Evolutionary conservation across 495 filamentous ascomycete species (phyloP).

Genomic region (Neurospora sp.): DNA sequence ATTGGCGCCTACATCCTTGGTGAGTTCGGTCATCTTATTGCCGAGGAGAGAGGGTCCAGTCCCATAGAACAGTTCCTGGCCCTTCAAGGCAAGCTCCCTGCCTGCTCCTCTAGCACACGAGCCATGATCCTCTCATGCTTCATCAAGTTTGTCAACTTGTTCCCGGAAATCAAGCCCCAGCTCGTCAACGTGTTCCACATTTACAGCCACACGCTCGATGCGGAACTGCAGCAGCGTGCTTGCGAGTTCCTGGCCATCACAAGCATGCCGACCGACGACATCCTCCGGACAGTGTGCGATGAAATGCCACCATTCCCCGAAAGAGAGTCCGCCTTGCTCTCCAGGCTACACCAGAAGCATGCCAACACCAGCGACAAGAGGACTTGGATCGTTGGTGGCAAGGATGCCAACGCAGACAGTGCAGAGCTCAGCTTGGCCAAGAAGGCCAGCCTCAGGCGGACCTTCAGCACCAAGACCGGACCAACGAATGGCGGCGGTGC

Average conservation of each 20-base stretch:
- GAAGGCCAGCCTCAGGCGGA: conserved; percentile 72
- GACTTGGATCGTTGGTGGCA: conserved; percentile 92
- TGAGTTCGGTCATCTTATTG: conserved; percentile 95
- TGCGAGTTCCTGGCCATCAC: conserved; percentile 91
- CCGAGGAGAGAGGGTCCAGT: conserved; percentile 85
- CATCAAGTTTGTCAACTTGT: conserved; percentile 96
- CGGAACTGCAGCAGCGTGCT: conserved; percentile 90
- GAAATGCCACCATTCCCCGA: conserved; percentile 99
- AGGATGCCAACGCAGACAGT: conserved; percentile 77
- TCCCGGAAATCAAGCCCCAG: conserved; percentile 97
- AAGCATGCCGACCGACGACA: conserved; percentile 76
- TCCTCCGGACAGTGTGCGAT: conserved; percentile 91
- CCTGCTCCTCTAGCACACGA: conserved; percentile 76
- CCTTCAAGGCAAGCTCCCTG: conserved; percentile 79
- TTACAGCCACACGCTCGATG: conserved; percentile 91
- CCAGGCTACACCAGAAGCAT: conserved; percentile 86
- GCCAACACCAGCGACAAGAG: conserved; percentile 83
- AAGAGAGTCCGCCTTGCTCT: conserved; percentile 81
- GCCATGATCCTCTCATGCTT: conserved; percentile 93
- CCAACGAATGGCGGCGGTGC: conserved; percentile 46
- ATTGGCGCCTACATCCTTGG: conserved; percentile 93
- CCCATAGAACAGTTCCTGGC: conserved; percentile 97
- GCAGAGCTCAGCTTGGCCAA: conserved; percentile 75
- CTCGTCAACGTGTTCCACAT: conserved; percentile 79
- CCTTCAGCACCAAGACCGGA: conserved; percentile 53